Evolutionary conservation across 2,329 filamentous ascomycete genomes (phyloP).

Genomic region (Monosporascus sp.): DNA sequence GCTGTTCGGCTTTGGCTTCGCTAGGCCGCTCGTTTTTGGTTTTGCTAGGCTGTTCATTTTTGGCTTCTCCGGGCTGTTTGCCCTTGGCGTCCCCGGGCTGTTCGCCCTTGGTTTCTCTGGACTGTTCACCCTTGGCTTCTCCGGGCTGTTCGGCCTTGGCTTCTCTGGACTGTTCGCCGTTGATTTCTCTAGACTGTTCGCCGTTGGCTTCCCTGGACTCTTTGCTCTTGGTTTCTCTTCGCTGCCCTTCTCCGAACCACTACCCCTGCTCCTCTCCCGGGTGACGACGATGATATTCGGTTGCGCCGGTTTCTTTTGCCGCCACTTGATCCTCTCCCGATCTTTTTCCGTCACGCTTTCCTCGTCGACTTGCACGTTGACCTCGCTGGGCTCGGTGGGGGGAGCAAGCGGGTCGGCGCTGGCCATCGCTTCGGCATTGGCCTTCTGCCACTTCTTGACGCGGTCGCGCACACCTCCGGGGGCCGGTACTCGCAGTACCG

Average conservation of each 20-base stretch:
- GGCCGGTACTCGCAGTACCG: conserved; percentile 53
- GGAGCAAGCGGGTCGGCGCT: conserved; percentile 45
- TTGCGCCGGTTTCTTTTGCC: conserved; percentile 36
- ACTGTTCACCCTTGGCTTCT: conserved; percentile 1
- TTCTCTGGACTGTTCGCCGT: conserved; percentile 34
- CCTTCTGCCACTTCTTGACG: conserved; percentile 79
- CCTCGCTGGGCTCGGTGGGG: conserved; percentile 54
- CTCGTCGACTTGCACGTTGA: conserved; percentile 55
- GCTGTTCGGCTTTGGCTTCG: conserved; percentile 38
- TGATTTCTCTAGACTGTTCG: conserved; percentile 25
- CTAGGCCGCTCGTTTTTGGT: conserved; percentile 37
- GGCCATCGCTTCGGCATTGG: conserved; percentile 61
- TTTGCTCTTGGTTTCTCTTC: not conserved
- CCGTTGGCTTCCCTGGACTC: no score
- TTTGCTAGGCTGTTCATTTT: conserved; percentile 16
- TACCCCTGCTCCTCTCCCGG: conserved; percentile 21
- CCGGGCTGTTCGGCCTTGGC: not conserved
- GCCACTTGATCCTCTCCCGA: conserved; percentile 50
- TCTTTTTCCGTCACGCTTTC: conserved; percentile 58
- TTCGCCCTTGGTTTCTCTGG: conserved; percentile 38
- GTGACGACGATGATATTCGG: conserved; percentile 25
- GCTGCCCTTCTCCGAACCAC: conserved; percentile 25
- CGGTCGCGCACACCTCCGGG: conserved; percentile 69
- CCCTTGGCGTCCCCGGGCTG: not conserved
- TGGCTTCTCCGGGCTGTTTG: no score